Evolutionary conservation across 305 asterid species (phyloP).

Genomic region (Fraxinus dipetala): DNA sequence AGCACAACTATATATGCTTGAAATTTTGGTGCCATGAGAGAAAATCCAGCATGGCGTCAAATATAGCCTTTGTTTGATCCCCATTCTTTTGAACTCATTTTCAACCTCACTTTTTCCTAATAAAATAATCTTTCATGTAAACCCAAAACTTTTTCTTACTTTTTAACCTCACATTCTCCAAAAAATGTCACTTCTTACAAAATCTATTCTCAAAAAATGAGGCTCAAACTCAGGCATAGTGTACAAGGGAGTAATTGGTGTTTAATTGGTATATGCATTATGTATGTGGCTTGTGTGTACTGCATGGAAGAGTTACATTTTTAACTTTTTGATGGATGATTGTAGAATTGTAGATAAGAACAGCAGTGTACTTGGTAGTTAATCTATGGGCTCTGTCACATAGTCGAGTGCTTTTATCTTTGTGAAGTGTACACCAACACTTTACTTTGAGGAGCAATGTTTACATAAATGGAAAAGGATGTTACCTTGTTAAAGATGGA

Average conservation of each 20-base stretch:
- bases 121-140: neutral
- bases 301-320: slow-evolving; percentile 5
- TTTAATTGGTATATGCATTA: slow-evolving; percentile 16
- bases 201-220: neutral
- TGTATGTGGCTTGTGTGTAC: slow-evolving; percentile 7
- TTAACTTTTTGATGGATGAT: slow-evolving; percentile 2
- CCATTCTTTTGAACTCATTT: neutral
- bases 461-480: neutral
- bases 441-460: neutral
- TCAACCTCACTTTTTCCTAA: neutral
- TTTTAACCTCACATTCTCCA: neutral
- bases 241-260: neutral
- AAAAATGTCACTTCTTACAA: neutral
- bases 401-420: neutral
- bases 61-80: neutral
- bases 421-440: neutral
- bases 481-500: neutral
- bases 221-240: neutral
- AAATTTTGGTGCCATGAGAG: neutral
- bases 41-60: neutral
- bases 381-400: neutral
- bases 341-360: slow-evolving; percentile 16
- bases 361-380: neutral
- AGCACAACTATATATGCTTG: neutral
- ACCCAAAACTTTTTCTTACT: neutral